phyloP scores from a whole-genome alignment of 148 eudicot species.

The Fagopyrum tataricum region DNA sequence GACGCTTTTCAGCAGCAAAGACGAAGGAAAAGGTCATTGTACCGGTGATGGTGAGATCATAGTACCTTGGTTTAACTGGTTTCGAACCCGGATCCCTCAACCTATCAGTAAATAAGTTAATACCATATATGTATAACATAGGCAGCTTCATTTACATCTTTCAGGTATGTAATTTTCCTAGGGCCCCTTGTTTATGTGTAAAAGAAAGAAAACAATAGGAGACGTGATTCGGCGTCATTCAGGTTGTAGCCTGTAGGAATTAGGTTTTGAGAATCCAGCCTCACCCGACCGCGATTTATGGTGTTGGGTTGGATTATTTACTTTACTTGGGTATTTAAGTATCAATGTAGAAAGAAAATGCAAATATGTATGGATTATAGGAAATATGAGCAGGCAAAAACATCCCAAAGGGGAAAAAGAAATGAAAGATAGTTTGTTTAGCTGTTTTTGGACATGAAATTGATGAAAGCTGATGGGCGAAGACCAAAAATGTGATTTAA shows the following conservation, averaged over 20 bases:
- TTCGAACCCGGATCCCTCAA: conserved; percentile 22
- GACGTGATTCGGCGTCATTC: not conserved
- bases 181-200: conserved; percentile 6
- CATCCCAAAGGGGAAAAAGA: not conserved
- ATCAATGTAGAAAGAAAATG: conserved; percentile 24
- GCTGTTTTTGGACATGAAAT: not conserved
- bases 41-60: conserved; percentile 68
- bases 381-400: conserved; percentile 18
- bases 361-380: conserved; percentile 25
- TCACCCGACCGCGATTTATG: not conserved
- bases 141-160: conserved; percentile 27
- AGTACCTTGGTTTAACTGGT: conserved; percentile 52
- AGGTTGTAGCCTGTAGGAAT: conserved; percentile 4
- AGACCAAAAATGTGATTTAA: conserved; percentile 13
- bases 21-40: conserved; percentile 71
- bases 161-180: conserved; percentile 11
- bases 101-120: conserved; percentile 19
- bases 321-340: conserved; percentile 26
- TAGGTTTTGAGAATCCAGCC: not conserved
- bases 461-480: conserved; percentile 15
- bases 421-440: not conserved
- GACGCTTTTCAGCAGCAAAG: conserved; percentile 79
- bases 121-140: conserved; percentile 41
- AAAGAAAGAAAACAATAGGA: not conserved
- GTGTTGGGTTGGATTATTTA: not conserved